Conservation (phyloP, 2,329 filamentous ascomycete species). For the Sclerotinia spermophila region DNA sequence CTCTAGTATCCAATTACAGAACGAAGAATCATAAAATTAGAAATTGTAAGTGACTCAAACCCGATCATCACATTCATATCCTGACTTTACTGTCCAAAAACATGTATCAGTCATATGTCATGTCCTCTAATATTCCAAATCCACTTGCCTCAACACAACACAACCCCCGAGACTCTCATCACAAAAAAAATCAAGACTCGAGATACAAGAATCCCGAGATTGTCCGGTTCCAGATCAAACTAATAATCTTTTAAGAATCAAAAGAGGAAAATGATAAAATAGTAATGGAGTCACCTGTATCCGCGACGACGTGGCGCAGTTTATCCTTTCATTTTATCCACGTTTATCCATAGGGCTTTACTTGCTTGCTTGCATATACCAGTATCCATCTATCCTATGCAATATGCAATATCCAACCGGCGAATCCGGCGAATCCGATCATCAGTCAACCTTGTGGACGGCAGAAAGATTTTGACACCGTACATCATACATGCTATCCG, state of each 20-base stretch:
- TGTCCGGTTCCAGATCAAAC: not conserved
- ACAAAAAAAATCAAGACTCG: not conserved
- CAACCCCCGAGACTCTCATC: not conserved
- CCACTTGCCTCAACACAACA: not conserved
- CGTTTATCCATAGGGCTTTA: not conserved
- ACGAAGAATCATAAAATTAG: not conserved
- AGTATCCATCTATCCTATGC: not conserved
- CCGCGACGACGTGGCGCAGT: not conserved
- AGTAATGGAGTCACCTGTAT: not conserved
- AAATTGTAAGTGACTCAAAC: not conserved
- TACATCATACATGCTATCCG: not conserved
- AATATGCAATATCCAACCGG: not conserved
- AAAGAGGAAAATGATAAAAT: not conserved
- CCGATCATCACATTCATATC: not conserved
- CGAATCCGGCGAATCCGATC: not conserved
- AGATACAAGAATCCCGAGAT: not conserved
- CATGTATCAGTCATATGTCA: not conserved
- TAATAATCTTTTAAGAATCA: not conserved
- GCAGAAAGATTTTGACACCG: not conserved
- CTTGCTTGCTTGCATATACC: not conserved
- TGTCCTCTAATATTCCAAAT: not conserved
- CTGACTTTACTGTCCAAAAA: not conserved
- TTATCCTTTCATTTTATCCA: not conserved
- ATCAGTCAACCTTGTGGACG: not conserved
- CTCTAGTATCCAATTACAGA: not conserved